Percentiles rank a stretch among this genome's conserved stretches.
Evolutionary conservation across 495 filamentous ascomycete species (phyloP).

Genomic region (Penicillium bovifimosum): DNA sequence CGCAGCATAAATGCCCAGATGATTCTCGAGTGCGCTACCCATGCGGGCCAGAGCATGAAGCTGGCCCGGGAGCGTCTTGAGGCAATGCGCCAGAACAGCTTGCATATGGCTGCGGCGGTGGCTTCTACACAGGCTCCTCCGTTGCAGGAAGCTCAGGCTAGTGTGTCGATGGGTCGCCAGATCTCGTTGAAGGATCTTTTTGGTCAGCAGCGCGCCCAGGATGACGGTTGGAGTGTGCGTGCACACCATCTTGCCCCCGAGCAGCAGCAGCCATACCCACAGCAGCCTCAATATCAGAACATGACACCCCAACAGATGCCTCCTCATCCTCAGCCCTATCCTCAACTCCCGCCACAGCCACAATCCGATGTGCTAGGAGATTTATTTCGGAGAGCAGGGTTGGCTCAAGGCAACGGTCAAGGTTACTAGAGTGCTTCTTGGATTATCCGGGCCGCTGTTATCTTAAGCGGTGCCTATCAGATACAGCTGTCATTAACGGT

Average conservation of each 20-base stretch:
- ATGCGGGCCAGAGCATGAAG: constrained; percentile 44
- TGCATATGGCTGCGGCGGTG: constrained; percentile 33
- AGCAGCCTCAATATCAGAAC: constrained; percentile 8
- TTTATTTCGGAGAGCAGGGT: constrained; percentile 39
- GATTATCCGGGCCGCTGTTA: neutral
- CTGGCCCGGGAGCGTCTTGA: constrained; percentile 39
- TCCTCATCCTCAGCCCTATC: constrained; percentile 9
- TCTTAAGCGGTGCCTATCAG: constrained; percentile 10
- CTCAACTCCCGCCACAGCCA: constrained; percentile 13
- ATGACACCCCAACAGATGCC: constrained; percentile 14
- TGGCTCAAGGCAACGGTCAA: constrained; percentile 27
- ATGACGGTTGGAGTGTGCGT: constrained; percentile 46
- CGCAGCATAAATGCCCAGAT: constrained; percentile 46
- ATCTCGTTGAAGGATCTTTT: constrained; percentile 51
- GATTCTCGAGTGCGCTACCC: constrained; percentile 50
- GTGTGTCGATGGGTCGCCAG: constrained; percentile 49
- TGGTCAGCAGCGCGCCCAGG: constrained; percentile 48
- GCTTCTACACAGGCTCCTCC: constrained; percentile 25
- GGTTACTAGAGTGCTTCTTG: constrained; percentile 5
- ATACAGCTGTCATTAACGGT: constrained; percentile 3
- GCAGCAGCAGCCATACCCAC: constrained; percentile 5
- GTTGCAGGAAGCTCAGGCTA: constrained; percentile 29
- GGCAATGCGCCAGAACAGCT: constrained; percentile 33
- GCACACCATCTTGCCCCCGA: constrained; percentile 34
- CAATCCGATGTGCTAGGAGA: constrained; percentile 37